Percentiles rank a stretch among this genome's conserved stretches.
These are phyloP conservation scores for Cryptococcus sp. DNA, from an alignment of 1,284 basidiomycete species.

Conservation along the genomic window DNA sequence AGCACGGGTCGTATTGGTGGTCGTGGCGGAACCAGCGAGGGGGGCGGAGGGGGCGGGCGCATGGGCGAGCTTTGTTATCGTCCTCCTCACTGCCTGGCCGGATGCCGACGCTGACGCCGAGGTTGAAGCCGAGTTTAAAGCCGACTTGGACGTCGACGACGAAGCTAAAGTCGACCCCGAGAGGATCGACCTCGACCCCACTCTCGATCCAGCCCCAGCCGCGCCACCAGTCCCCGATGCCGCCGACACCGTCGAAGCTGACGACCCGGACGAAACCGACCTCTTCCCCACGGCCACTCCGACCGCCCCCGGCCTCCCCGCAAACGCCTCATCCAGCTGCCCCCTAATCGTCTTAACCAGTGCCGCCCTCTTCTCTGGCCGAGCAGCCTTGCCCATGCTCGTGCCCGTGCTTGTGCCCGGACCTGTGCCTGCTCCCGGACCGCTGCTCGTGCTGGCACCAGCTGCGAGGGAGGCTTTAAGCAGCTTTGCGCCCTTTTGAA, in stretches of 20 bases:
- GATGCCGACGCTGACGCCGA: background rate
- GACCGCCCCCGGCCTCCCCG: no score
- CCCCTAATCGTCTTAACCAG: slow-evolving; percentile 21
- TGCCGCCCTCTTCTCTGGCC: slow-evolving; percentile 8
- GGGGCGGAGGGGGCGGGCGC: background rate
- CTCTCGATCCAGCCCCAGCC: no score
- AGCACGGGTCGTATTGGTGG: background rate
- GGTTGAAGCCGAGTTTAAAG: slow-evolving; percentile 9
- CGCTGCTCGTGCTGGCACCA: background rate
- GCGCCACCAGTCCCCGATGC: no score
- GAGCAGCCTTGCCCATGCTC: background rate
- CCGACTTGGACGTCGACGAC: slow-evolving; percentile 5
- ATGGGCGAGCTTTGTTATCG: background rate
- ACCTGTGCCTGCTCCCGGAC: background rate
- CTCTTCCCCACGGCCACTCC: no score
- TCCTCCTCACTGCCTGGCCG: background rate
- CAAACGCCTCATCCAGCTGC: slow-evolving; percentile 27
- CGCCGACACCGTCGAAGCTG: no score
- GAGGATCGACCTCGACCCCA: no score
- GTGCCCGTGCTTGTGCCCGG: no score
- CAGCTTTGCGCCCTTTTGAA: slow-evolving; percentile 11
- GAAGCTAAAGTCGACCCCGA: slow-evolving; percentile 12
- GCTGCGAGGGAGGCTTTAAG: slow-evolving; percentile 1
- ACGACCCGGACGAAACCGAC: no score
- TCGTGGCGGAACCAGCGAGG: slow-evolving; percentile 1